Evolutionary conservation across 257 asterid species (phyloP).

Genomic region (Hygrophila difformis): DNA sequence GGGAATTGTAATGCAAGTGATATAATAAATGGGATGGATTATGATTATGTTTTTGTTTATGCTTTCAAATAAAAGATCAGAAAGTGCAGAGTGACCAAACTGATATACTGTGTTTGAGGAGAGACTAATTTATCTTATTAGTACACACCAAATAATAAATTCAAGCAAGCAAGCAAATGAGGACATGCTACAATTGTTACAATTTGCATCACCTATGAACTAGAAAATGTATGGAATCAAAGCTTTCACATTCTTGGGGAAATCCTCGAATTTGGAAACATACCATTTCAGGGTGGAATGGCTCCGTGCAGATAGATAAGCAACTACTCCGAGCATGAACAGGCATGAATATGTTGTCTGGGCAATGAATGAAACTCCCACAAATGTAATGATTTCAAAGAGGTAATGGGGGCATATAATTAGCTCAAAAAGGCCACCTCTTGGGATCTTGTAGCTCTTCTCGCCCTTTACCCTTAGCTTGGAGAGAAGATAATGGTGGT

Average conservation of each 20-base stretch:
- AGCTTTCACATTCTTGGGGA: slow-evolving; percentile 56
- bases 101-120: too few species aligned
- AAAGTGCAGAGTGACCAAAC: too few species aligned
- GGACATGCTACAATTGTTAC: too few species aligned
- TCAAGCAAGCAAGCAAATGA: too few species aligned
- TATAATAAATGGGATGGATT: too few species aligned
- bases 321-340: slow-evolving; percentile 28
- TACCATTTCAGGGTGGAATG: slow-evolving; percentile 60
- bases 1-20: too few species aligned
- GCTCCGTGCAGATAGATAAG: slow-evolving; percentile 51
- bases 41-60: too few species aligned
- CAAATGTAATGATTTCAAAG: slow-evolving; percentile 39
- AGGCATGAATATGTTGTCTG: slow-evolving; percentile 35
- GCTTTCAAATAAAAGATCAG: too few species aligned
- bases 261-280: slow-evolving; percentile 54
- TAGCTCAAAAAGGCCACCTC: slow-evolving; percentile 51
- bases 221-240: slow-evolving; percentile 56
- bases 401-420: slow-evolving; percentile 74
- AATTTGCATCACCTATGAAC: not conserved
- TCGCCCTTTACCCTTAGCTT: slow-evolving; percentile 42
- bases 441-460: slow-evolving; percentile 54
- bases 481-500: slow-evolving; percentile 63
- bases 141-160: too few species aligned
- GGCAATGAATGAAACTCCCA: slow-evolving; percentile 46
- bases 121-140: too few species aligned